These are phyloP conservation scores for Aspergillus awamori DNA, from an alignment of 2,329 filamentous ascomycete genomes.

Conservation along the genomic window DNA sequence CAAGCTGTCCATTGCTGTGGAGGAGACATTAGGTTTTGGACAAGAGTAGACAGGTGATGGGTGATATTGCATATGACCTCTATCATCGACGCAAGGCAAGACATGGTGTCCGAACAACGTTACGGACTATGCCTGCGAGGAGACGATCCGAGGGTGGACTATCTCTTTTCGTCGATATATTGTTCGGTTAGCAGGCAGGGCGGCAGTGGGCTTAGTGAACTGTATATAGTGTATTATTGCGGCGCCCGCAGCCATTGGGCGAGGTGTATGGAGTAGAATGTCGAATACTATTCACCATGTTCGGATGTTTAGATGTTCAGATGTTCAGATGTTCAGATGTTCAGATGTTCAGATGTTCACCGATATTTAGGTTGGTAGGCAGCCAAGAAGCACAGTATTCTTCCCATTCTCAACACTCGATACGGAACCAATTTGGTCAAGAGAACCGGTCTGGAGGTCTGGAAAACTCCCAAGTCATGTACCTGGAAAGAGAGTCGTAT, in stretches of 20 bases:
- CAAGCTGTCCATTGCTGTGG: constrained; percentile 94
- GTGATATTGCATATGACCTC: constrained; percentile 17
- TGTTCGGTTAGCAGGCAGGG: not conserved
- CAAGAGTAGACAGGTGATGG: constrained; percentile 71
- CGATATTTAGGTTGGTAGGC: too few relatives aligned
- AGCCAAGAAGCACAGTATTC: too few relatives aligned
- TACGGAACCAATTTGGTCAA: too few relatives aligned
- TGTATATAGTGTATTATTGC: constrained; percentile 13
- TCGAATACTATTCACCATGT: not conserved
- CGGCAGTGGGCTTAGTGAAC: constrained; percentile 1
- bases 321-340: too few relatives aligned
- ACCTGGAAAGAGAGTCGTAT: too few relatives aligned
- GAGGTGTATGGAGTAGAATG: constrained; percentile 1
- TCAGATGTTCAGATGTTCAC: too few relatives aligned
- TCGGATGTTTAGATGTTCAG: too few relatives aligned
- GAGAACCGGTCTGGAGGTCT: too few relatives aligned
- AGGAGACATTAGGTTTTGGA: constrained; percentile 98
- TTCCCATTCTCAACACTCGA: too few relatives aligned
- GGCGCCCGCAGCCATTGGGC: constrained; percentile 3
- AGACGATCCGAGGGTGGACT: not conserved
- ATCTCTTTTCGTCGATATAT: not conserved
- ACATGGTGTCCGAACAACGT: not conserved
- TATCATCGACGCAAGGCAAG: constrained; percentile 6
- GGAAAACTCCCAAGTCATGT: too few relatives aligned
- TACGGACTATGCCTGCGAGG: not conserved